Base-by-base conservation (phyloP, 2,329 filamentous ascomycete species). In the Penicillium sp. region DNA sequence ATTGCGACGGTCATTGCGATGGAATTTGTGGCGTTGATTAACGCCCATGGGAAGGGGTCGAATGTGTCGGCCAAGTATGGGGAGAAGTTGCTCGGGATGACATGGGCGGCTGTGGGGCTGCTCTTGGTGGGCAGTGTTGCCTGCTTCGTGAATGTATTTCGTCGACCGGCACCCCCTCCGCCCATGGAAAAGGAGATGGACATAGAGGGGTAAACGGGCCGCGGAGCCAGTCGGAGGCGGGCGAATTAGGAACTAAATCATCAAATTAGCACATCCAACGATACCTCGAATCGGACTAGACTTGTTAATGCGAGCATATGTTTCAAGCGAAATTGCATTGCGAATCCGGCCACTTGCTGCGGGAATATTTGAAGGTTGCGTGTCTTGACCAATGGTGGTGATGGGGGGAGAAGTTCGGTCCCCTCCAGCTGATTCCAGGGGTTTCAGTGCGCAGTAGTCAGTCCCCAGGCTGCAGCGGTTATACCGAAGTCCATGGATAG, bases 1-100 rank as follows among this genome's bases (percentile, higher is more conserved):
- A 87, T 92, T 22, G 83, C 86, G 24, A 89, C 83, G 0, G 87
- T 88, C 16, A 71, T 86, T 4, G 78, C 80, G 10, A 76, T 80
- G 51, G 83, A 85, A 68, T 82, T 79, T 3, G 70, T 77, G 2
- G 62, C 79, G 16, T 64, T 81, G 0, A 77, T 87, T 57, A 85
- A 85, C 57, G 67, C 80, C 27, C 77, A 83, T 50, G 82, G 82
- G 4, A 69, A 77, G 14, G 67, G 74, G 0, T 74, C 83, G 24
- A 79, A 81, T 0, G 68, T 86, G 9, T 69, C 73, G 16, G 82
- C 80, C 44, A 68, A 74, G 21, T 77, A 75, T 54, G 84, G 85
- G 0, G 70, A 64, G 14, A 82, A 81, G 60, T 87, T 86, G 62
- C 62, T 87, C 49, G 78, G 74, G 1, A 70, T 88, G 60, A 86